Conservation (phyloP, 208 protist species). For the Phytomonas sp. region DNA sequence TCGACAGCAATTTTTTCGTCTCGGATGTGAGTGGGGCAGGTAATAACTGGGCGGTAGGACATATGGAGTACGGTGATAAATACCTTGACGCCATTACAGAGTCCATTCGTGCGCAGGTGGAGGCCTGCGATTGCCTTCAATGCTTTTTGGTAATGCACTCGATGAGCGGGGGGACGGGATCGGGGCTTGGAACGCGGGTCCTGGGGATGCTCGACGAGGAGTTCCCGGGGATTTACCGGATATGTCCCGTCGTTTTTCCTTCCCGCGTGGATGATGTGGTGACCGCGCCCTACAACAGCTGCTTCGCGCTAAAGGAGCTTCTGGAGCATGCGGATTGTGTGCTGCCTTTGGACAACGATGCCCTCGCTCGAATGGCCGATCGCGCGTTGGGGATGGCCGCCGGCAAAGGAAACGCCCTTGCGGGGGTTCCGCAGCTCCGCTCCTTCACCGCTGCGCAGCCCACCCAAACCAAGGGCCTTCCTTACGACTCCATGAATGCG, state of each 20-base stretch:
- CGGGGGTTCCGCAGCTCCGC: conserved; percentile 26
- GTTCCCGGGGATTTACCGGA: conserved; percentile 87
- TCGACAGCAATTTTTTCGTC: conserved; percentile 86
- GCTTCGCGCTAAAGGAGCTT: conserved; percentile 86
- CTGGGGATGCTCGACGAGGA: conserved; percentile 91
- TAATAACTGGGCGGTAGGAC: conserved; percentile 92
- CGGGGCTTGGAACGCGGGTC: conserved; percentile 90
- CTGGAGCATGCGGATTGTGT: conserved; percentile 93
- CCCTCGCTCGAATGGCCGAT: conserved; percentile 81
- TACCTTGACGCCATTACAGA: conserved; percentile 83
- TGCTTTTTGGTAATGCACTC: conserved; percentile 94
- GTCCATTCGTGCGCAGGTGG: conserved; percentile 74
- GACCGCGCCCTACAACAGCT: conserved; percentile 94
- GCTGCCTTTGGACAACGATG: conserved; percentile 92
- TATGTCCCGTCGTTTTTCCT: conserved; percentile 88
- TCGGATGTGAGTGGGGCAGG: conserved; percentile 82
- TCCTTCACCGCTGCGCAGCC: conserved; percentile 60
- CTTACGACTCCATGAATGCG: conserved; percentile 95
- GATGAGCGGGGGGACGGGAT: conserved; percentile 95
- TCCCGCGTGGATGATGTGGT: conserved; percentile 92
- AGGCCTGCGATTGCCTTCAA: conserved; percentile 94
- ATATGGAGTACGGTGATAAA: conserved; percentile 88
- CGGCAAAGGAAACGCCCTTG: conserved; percentile 7
- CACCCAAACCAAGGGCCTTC: conserved; percentile 64
- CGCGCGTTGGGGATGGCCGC: conserved; percentile 20